Percentiles rank a stretch among this genome's conserved stretches.
These are phyloP conservation scores for Colletotrichum musae DNA, from an alignment of 2,329 filamentous ascomycete genomes.

Conservation along the genomic window DNA sequence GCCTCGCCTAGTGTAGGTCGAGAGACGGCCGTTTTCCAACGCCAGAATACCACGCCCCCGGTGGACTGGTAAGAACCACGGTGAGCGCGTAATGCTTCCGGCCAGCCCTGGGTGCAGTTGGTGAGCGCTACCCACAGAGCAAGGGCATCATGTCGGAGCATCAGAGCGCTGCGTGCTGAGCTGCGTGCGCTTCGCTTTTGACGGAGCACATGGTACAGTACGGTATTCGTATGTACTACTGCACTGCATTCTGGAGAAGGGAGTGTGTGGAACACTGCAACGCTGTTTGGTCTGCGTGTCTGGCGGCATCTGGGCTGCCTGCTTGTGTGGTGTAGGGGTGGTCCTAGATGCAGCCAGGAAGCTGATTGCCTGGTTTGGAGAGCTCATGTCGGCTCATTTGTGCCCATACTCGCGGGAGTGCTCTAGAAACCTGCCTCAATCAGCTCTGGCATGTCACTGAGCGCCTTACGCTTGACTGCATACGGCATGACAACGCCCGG, in stretches of 20 bases:
- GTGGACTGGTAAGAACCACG: slow-evolving; percentile 11
- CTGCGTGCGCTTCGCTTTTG: too few relatives aligned
- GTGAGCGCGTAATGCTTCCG: slow-evolving; percentile 37
- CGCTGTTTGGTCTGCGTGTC: slow-evolving; percentile 21
- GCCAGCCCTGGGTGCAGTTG: slow-evolving; percentile 29
- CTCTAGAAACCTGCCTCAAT: slow-evolving; percentile 41
- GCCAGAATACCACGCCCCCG: slow-evolving; percentile 4
- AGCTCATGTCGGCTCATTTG: slow-evolving; percentile 36
- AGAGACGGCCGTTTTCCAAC: not conserved
- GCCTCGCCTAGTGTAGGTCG: slow-evolving; percentile 5
- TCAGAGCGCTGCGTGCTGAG: not conserved
- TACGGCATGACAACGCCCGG: not conserved
- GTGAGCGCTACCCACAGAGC: slow-evolving; percentile 23
- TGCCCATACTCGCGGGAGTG: slow-evolving; percentile 29
- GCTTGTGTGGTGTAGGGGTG: slow-evolving; percentile 39
- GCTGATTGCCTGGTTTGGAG: slow-evolving; percentile 41
- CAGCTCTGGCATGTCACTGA: slow-evolving; percentile 37
- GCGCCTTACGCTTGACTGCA: slow-evolving; percentile 25
- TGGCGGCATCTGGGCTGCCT: slow-evolving; percentile 10
- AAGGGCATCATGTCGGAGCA: slow-evolving; percentile 12
- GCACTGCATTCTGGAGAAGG: slow-evolving; percentile 20
- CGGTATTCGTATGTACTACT: slow-evolving; percentile 5
- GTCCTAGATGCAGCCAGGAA: slow-evolving; percentile 29
- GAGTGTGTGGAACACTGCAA: slow-evolving; percentile 23
- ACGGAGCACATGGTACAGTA: too few relatives aligned